Base-by-base conservation (phyloP, 148 eudicot genomes). In the Rheum nobile region DNA sequence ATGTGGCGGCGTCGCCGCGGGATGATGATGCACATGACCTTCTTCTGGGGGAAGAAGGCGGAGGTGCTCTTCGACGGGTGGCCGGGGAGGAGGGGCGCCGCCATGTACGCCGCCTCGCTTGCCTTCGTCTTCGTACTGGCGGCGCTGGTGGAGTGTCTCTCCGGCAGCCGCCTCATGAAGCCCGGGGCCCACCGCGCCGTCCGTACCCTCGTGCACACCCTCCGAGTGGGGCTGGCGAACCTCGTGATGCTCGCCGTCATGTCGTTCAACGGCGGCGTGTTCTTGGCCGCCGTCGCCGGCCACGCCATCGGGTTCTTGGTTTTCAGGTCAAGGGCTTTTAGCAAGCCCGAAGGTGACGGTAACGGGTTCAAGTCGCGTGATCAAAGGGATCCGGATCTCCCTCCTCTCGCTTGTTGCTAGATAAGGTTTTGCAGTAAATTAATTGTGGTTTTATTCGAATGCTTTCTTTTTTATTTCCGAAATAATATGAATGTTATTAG, bases 21-120 rank as follows among this genome's bases (percentile, higher is more conserved):
- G 74, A 87, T 80, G 85, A 86, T 89, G 94, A 91, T 86, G 91
- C 97, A 91, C 84, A 91, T 88, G 97, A 81, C 89, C 0, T 91
- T 91, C 77, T 91, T 86, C 81, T 91, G 95, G 97, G 95, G 95
- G 6, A 80, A 82, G 12, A 59, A 86, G 71, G 74, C 90, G 12
- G 73, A 78, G 52, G 84, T 89, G 28, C 84, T 91, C 24, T 91
- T 91, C 82, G 32, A 79, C 10, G 87, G 88, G 1, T 91, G 90
- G 89, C 95, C 94, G 9, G 97, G 97, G 4, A 52, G 79, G 4
- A 44, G 80, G 2, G 14, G 52, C 57, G 59, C 80, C 7, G 85
- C 82, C 12, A 84, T 81, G 89, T 91, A 91, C 75, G 71, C 70
- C 0, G 22, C 84, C 2, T 81, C 94, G 8, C 77, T 91, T 4